A percentile compares a stretch with the other conserved stretches of the same genome.
Evolutionary conservation across 139 green algal species (phyloP).

Genomic region (Mesotaenium endlicherianum): DNA sequence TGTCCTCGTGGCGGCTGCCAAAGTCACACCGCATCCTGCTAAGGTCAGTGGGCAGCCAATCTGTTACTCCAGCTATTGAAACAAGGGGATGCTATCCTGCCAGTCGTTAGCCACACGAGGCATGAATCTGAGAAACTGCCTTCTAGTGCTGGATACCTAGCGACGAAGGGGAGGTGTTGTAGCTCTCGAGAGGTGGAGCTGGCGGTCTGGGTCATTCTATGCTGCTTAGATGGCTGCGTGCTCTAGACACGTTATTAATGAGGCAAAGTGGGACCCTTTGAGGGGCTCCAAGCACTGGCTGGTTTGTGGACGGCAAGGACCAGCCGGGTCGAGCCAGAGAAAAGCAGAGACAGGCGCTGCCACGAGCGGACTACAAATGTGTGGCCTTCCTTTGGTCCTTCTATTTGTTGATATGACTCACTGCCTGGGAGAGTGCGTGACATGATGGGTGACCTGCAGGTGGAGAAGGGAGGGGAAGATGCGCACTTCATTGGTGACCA

Average conservation of each 20-base stretch:
- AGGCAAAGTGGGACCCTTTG: too few relatives aligned
- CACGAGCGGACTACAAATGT: too few relatives aligned
- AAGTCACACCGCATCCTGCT: constrained; percentile 19
- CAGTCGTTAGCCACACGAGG: too few relatives aligned
- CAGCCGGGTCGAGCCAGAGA: too few relatives aligned
- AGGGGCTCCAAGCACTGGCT: too few relatives aligned
- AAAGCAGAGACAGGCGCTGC: too few relatives aligned
- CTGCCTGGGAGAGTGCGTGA: not conserved
- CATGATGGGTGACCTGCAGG: not conserved
- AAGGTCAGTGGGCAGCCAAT: not conserved
- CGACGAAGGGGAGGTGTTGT: not conserved
- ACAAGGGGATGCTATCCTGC: too few relatives aligned
- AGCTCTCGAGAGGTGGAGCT: not conserved
- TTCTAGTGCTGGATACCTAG: too few relatives aligned
- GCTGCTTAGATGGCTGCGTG: not conserved
- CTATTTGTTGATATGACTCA: constrained; percentile 4
- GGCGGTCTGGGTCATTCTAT: not conserved
- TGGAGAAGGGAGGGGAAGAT: constrained; percentile 48
- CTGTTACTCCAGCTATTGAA: not conserved
- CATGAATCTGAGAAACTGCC: too few relatives aligned
- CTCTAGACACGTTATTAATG: not conserved
- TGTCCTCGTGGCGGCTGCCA: not conserved
- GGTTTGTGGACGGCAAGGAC: too few relatives aligned
- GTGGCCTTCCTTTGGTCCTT: too few relatives aligned
- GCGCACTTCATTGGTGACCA: constrained; percentile 9